Evolutionary conservation across 805 yeast species (phyloP).

Genomic region (Jamesozyma jinghongensis): DNA sequence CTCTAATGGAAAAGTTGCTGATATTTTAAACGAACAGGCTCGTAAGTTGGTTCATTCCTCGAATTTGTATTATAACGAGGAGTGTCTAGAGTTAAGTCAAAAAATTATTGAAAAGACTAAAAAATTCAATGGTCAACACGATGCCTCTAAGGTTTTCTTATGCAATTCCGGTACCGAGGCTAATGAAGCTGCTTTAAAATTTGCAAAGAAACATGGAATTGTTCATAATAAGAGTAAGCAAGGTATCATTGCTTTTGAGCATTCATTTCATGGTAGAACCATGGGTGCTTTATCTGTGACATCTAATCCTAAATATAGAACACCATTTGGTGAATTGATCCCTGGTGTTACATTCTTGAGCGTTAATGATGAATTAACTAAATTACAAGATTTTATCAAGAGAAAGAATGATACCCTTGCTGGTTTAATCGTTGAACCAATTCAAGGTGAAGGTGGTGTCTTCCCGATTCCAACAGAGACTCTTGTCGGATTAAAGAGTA

Average conservation of each 20-base stretch:
- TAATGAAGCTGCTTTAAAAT: slow-evolving; percentile 69
- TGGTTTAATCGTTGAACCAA: slow-evolving; percentile 92
- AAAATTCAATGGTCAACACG: slow-evolving; percentile 66
- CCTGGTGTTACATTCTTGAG: slow-evolving; percentile 59
- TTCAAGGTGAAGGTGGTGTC: slow-evolving; percentile 98
- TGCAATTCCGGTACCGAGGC: slow-evolving; percentile 74
- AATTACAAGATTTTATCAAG: slow-evolving; percentile 16
- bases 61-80: slow-evolving; percentile 74
- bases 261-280: slow-evolving; percentile 92
- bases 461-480: slow-evolving; percentile 57
- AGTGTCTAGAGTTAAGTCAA: slow-evolving; percentile 72
- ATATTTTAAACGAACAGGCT: slow-evolving; percentile 66
- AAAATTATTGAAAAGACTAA: slow-evolving; percentile 61
- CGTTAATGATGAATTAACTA: slow-evolving; percentile 29
- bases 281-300: slow-evolving; percentile 91
- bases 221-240: slow-evolving; percentile 43
- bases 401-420: slow-evolving; percentile 40
- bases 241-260: slow-evolving; percentile 79
- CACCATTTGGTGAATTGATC: slow-evolving; percentile 83
- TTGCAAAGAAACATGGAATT: slow-evolving; percentile 75
- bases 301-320: slow-evolving; percentile 85
- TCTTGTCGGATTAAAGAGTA: slow-evolving; percentile 51
- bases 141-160: slow-evolving; percentile 67
- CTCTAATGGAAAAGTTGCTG: slow-evolving; percentile 61
- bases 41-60: slow-evolving; percentile 70